A percentile compares a stretch with the other conserved stretches of the same genome.
Evolutionary conservation across 139 green algal species (phyloP).

Genomic region (Coccomyxa sp.): DNA sequence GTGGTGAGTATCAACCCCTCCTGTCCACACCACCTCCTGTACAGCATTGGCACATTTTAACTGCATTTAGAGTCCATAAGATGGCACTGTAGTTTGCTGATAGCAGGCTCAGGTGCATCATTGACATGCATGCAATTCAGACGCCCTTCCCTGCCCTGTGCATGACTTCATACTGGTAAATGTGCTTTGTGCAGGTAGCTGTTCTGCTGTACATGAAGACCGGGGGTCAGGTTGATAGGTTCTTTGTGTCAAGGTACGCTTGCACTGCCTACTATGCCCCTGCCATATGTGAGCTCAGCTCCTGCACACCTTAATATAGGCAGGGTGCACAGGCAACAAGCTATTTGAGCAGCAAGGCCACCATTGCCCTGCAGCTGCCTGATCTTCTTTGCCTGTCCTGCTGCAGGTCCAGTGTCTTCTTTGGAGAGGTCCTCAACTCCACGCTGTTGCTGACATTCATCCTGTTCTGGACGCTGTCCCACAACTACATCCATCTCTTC

Average conservation of each 20-base stretch:
- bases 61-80: neutral
- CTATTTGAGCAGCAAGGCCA: neutral
- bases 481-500: conserved; percentile 47
- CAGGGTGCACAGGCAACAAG: neutral
- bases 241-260: neutral
- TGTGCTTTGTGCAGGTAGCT: neutral
- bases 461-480: conserved; percentile 47
- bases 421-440: conserved; percentile 28
- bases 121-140: no score
- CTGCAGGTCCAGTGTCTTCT: conserved; percentile 22
- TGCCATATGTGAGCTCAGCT: neutral
- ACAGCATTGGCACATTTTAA: neutral
- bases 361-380: neutral
- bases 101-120: neutral
- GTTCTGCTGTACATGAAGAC: neutral
- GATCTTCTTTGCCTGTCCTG: neutral
- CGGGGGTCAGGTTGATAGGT: neutral
- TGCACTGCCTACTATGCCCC: neutral
- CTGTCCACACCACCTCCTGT: neutral
- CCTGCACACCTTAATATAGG: neutral
- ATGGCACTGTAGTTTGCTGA: neutral
- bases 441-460: conserved; percentile 51
- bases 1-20: conserved; percentile 14
- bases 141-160: no score
- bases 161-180: no score